Evolutionary conservation across 2,329 filamentous ascomycete genomes (phyloP).

Genomic region (Arachnomyces sp.): DNA sequence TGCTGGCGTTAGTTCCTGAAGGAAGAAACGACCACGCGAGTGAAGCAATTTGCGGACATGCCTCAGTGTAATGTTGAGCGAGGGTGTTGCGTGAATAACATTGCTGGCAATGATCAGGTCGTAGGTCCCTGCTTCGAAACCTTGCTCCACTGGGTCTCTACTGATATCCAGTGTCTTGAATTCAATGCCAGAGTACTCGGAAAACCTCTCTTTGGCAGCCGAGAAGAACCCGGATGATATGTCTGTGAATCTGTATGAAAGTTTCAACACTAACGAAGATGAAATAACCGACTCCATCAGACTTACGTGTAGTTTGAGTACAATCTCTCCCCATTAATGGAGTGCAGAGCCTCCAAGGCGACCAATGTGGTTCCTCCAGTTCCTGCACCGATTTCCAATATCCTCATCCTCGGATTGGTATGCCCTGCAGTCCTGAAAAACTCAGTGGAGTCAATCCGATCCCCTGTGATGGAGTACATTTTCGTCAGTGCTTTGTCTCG

Average conservation of each 20-base stretch:
- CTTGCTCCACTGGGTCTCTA: conserved; percentile 14
- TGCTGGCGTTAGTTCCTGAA: conserved; percentile 10
- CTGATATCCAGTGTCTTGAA: conserved; percentile 16
- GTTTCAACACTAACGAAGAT: conserved; percentile 5
- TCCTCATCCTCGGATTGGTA: conserved; percentile 14
- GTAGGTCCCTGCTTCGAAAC: conserved; percentile 15
- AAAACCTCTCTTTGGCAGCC: conserved; percentile 22
- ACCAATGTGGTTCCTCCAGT: conserved; percentile 21
- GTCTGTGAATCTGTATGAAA: conserved; percentile 15
- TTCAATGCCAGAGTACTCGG: conserved; percentile 12
- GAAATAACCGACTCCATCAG: conserved; percentile 11
- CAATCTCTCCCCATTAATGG: neutral
- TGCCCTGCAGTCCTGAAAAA: conserved; percentile 4
- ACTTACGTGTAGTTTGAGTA: conserved; percentile 3
- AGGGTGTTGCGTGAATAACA: conserved; percentile 18
- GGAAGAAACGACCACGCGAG: conserved; percentile 11
- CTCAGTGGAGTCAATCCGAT: neutral
- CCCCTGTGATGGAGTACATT: neutral
- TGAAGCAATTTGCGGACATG: conserved; percentile 14
- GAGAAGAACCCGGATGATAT: conserved; percentile 13
- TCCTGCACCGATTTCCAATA: conserved; percentile 29
- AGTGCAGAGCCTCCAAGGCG: neutral
- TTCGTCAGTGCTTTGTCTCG: conserved; percentile 1
- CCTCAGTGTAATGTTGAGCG: conserved; percentile 10
- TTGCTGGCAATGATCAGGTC: conserved; percentile 19